phyloP scores from a whole-genome alignment of 1,139 yeast genomes.

The Geotrichum cucujoidarum region DNA sequence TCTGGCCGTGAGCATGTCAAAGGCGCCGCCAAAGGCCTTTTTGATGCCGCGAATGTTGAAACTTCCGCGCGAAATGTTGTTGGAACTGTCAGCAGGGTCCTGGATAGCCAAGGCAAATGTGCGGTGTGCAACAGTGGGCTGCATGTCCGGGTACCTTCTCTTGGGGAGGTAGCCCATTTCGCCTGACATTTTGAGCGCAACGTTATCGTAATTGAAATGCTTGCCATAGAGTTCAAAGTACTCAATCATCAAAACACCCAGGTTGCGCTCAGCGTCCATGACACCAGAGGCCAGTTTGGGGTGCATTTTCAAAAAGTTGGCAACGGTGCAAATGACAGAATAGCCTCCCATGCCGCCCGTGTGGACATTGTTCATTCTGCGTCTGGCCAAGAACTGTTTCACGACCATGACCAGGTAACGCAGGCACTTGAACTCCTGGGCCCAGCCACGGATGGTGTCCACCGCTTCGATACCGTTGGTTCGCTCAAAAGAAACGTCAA shows the following conservation, averaged over 20 bases:
- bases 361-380: conserved; percentile 85
- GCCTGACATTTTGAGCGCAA: conserved; percentile 43
- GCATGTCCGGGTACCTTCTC: conserved; percentile 49
- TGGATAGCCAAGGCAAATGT: conserved; percentile 73
- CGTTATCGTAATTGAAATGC: conserved; percentile 79
- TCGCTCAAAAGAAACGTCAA: conserved; percentile 90
- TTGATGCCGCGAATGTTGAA: conserved; percentile 76
- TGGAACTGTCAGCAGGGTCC: conserved; percentile 80
- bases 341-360: conserved; percentile 96
- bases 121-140: conserved; percentile 38
- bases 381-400: conserved; percentile 77
- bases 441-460: conserved; percentile 70
- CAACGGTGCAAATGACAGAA: conserved; percentile 81
- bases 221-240: conserved; percentile 94
- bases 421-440: conserved; percentile 67
- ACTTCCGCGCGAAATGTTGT: conserved; percentile 83
- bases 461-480: conserved; percentile 86
- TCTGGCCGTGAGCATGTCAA: conserved; percentile 55
- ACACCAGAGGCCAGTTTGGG: conserved; percentile 68
- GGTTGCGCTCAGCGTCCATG: conserved; percentile 64
- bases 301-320: conserved; percentile 71
- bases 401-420: conserved; percentile 79
- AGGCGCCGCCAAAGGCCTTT: conserved; percentile 89
- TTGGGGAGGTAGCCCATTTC: conserved; percentile 55
- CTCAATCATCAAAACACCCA: conserved; percentile 85